Base-by-base conservation (phyloP, 257 asterid genomes). In the Fraxinus americana region DNA sequence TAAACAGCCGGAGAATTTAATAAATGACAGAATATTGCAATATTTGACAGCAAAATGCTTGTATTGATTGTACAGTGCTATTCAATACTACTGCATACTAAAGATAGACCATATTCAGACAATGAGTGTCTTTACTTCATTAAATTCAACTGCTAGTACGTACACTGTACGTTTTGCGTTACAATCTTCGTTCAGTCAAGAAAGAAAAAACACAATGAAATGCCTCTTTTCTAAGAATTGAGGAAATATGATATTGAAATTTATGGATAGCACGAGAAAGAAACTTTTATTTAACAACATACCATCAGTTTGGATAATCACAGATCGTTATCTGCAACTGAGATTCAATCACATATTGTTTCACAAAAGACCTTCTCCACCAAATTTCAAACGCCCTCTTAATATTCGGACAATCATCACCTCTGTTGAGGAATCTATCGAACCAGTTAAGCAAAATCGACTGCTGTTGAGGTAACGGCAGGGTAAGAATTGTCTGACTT, bases 331-430 rank as follows among this genome's bases (percentile, higher is more conserved):
- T 70, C 88, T 88, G 99, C 86, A 90, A 70, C 69, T 78, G 88
- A 39, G 97, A 84, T 45, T 90, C 91, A 12, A 86, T 75, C 73
- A 76, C 81, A 48, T 87, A 87, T 38, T 87, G 92, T 78, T 87
- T 93, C 72, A 93, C 85, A 13, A 96, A 96, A 75, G 98, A 90
- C 80, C 99, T 86, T 79, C 94, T 90, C 99, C 99, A 93, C 99
- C 99, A 96, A 67, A 93, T 85, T 65, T 92, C 94, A 75, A 96
- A 93, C 1, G 99, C 98, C 75, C 87, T 90, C 79, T 90, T 97
- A 73, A 96, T 87, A 80, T 96, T 91, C 23, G 99, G 99, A 81
- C 98, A 96, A 70, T 93, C 99, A 67, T 92, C 96, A 6, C 99
- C 99, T 71, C 80, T 83, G 54, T 89, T 87, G n/a, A 96, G 92